A percentile compares a stretch with the other conserved stretches of the same genome.
Conservation (phyloP, 108 stramenopile genomes). For the Nitzschia inconspicua region DNA sequence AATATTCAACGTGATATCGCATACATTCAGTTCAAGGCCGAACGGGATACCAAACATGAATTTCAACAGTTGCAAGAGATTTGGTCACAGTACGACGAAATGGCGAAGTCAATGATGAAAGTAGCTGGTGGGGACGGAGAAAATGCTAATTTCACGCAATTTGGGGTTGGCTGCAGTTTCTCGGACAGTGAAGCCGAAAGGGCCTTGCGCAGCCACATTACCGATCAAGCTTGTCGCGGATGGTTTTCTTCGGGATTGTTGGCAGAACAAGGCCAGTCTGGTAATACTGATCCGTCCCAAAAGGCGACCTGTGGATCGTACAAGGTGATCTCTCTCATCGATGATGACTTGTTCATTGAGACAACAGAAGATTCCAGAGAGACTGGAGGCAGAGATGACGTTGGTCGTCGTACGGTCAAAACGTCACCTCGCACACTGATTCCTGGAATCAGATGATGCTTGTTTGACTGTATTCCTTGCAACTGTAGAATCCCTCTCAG, state of each 20-base stretch:
- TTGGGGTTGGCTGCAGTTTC: constrained; percentile 87
- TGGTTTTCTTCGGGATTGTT: constrained; percentile 72
- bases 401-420: background rate
- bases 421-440: background rate
- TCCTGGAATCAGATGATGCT: constrained; percentile 11
- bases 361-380: background rate
- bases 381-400: background rate
- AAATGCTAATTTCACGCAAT: constrained; percentile 66
- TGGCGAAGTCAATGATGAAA: constrained; percentile 30
- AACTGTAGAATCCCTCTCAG: too few relatives aligned
- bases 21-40: constrained; percentile 10
- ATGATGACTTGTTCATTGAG: constrained; percentile 34
- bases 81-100: constrained; percentile 65
- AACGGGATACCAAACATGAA: constrained; percentile 15
- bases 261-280: constrained; percentile 10
- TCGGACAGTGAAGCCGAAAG: constrained; percentile 65
- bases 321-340: constrained; percentile 17
- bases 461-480: too few relatives aligned
- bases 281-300: background rate
- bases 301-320: background rate
- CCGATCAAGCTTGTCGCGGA: constrained; percentile 81
- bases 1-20: too few relatives aligned
- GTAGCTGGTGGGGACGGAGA: constrained; percentile 8
- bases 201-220: constrained; percentile 57
- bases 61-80: constrained; percentile 67